These are phyloP conservation scores for Turnera subulata DNA, from an alignment of 345 rosid genomes.

Conservation along the genomic window DNA sequence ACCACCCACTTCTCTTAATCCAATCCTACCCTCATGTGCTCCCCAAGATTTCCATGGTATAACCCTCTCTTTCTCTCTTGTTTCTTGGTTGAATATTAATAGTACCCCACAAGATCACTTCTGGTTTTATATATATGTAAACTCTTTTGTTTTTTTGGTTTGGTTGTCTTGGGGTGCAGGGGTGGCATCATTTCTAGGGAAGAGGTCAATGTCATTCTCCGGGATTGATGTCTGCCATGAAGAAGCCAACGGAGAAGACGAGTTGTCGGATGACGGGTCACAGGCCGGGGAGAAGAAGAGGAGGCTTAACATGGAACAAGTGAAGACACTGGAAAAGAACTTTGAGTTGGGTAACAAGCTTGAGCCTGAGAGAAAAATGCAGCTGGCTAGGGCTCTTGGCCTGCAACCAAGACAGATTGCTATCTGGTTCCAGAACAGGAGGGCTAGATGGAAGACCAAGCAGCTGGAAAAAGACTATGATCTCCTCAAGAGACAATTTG, in stretches of 20 bases:
- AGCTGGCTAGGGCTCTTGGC: slow-evolving; percentile 86
- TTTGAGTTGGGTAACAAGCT: slow-evolving; percentile 96
- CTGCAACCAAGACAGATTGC: slow-evolving; percentile 97
- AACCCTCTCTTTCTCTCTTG: not conserved
- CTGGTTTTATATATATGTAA: not conserved
- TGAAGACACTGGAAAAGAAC: slow-evolving; percentile 87
- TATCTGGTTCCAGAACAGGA: slow-evolving; percentile 96
- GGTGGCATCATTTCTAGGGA: slow-evolving; percentile 74
- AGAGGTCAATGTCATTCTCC: slow-evolving; percentile 68
- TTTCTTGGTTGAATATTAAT: not conserved
- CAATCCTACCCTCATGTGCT: slow-evolving; percentile 59
- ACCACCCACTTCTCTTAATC: slow-evolving; percentile 50
- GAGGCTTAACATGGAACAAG: slow-evolving; percentile 90
- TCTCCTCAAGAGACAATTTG: slow-evolving; percentile 72
- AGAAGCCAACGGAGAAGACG: slow-evolving; percentile 61
- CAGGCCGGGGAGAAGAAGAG: slow-evolving; percentile 95
- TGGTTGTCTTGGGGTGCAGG: slow-evolving; percentile 37
- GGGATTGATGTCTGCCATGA: slow-evolving; percentile 46
- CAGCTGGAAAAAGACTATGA: slow-evolving; percentile 96
- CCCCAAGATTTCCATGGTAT: slow-evolving; percentile 85
- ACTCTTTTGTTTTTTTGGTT: not conserved
- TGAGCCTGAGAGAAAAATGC: slow-evolving; percentile 98
- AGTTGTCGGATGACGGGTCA: slow-evolving; percentile 87
- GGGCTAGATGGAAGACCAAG: slow-evolving; percentile 97
- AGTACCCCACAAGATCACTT: too few relatives aligned